Conservation (phyloP, 257 asterid genomes). For the Voacanga thouarsii region DNA sequence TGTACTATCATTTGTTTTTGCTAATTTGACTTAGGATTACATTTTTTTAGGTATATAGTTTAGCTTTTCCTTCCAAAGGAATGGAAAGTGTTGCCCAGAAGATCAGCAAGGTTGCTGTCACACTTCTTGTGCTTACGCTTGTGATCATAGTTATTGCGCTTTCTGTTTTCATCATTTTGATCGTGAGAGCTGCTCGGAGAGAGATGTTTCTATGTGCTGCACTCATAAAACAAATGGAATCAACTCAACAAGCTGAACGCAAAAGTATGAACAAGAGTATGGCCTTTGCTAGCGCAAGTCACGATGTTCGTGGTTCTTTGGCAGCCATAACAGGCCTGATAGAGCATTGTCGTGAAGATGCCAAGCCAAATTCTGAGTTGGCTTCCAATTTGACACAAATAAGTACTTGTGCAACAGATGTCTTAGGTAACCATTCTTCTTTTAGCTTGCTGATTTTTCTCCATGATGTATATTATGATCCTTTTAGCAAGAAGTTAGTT, state of each 20-base stretch:
- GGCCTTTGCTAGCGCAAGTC: constrained; percentile 39
- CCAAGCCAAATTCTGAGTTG: constrained; percentile 12
- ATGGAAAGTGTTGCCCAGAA: constrained; percentile 15
- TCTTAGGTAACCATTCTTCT: constrained; percentile 34
- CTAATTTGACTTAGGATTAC: neutral
- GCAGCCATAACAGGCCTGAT: constrained; percentile 31
- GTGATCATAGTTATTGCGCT: constrained; percentile 12
- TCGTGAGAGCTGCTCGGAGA: constrained; percentile 18
- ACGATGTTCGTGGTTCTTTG: constrained; percentile 39
- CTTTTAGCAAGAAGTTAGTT: neutral
- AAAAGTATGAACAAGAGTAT: constrained; percentile 41
- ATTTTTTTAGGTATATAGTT: constrained; percentile 23
- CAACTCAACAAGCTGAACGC: constrained; percentile 39
- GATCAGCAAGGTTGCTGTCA: neutral
- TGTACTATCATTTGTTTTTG: neutral
- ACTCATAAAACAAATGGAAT: constrained; percentile 32
- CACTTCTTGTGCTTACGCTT: constrained; percentile 20
- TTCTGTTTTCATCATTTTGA: constrained; percentile 18
- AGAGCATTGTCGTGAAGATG: constrained; percentile 20
- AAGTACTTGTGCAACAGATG: constrained; percentile 39
- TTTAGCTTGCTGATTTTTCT: neutral
- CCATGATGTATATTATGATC: neutral
- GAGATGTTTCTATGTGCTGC: constrained; percentile 27
- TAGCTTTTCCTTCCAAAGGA: constrained; percentile 16
- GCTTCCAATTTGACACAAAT: constrained; percentile 16